Evolutionary conservation across 75 land plant species (phyloP), one percentile per base, ranked within the genome.

Genomic region (Adiantum capillusveneris): DNA sequence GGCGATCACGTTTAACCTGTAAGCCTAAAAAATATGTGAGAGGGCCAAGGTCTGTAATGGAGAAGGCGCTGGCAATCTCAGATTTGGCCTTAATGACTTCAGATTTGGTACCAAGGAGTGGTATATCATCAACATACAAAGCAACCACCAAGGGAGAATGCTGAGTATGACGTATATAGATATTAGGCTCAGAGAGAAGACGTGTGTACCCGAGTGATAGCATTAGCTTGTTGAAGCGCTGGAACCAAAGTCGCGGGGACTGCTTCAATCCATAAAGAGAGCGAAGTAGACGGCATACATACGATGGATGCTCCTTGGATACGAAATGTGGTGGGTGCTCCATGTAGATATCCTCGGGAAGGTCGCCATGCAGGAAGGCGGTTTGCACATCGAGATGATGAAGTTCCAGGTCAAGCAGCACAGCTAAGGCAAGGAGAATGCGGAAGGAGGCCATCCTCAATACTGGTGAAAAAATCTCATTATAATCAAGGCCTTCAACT

Each of bases 1-100:
- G 22, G 25, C 78, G 27, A 64, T 75, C 58, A 5, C 64, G 21
- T n/a, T 20, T n/a, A 2, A 70, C 59, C 28, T 70, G 42, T 2
- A 76, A 65, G 11, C 65, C 62, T 18, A 76, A 18, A 1, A 65
- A 51, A 65, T 55, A 66, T 2, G n/a, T 42, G 18, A 48, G 51
- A 12, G 51, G 51, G 5, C 51, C 51, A 11, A 48, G 18, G 20
- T 48, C 51, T 11, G 11, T 48, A 19, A 48, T 48, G 51, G 51
- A 48, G 20, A 48, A 12, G 6, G 5, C 51, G 5, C 51, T 19
- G 11, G 6, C 20, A 48, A 48, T 9, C 20, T 12, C 20, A 12
- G 20, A 48, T 13, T 48, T 13, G 20, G 20, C 51, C 20, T 11
- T 11, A 12, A 19, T 19, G 20, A 13, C 18, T 5, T 16, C 34